A percentile compares a stretch with the other conserved stretches of the same genome.
Evolutionary conservation across 345 rosid species (phyloP).

Genomic region (Brassica cretica): DNA sequence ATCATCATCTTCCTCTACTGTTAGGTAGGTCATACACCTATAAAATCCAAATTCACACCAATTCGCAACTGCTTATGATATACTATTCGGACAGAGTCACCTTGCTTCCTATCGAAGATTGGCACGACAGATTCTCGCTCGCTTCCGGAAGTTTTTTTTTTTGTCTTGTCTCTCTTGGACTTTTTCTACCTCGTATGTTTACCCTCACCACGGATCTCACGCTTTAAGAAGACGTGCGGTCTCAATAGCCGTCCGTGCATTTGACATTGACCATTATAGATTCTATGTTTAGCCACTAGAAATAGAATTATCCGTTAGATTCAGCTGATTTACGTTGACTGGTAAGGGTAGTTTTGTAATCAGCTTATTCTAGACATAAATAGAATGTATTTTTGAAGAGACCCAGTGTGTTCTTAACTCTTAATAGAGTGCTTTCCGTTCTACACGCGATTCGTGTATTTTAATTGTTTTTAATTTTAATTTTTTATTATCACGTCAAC

Average conservation of each 20-base stretch:
- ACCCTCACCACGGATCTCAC: background rate
- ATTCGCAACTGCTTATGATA: background rate
- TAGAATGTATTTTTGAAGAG: background rate
- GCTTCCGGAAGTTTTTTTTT: background rate
- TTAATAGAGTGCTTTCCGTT: background rate
- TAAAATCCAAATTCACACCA: background rate
- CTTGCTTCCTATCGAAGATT: background rate
- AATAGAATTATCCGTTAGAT: background rate
- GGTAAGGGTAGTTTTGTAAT: background rate
- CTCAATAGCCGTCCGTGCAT: background rate
- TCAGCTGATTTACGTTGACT: background rate
- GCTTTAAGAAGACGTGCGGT: background rate
- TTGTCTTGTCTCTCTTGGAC: background rate
- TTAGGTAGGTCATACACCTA: background rate
- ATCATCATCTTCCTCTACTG: background rate
- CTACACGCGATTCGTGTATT: background rate
- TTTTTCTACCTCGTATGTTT: background rate
- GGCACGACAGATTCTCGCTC: background rate
- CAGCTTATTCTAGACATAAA: background rate
- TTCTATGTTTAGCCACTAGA: background rate
- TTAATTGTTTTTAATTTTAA: too few species aligned
- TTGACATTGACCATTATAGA: background rate
- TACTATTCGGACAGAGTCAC: background rate
- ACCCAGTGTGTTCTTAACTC: background rate
- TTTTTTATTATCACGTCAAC: too few species aligned